A percentile compares a stretch with the other conserved stretches of the same genome.
Conservation (phyloP, 176 grass and related monocot species). For the Pharus latifolius region DNA sequence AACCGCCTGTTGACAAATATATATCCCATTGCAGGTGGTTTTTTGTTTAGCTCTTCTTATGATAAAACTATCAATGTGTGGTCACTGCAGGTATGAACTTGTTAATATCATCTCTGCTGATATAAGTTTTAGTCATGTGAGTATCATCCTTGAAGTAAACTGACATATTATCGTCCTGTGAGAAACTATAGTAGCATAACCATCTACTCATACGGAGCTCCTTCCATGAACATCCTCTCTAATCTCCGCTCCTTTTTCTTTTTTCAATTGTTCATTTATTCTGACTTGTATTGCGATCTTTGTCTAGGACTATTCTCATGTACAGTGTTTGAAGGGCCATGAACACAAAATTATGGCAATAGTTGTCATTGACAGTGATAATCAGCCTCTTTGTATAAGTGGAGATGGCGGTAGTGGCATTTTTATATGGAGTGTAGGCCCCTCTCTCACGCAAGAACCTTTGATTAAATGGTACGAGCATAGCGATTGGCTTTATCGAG, state of each 20-base stretch:
- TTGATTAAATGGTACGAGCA: constrained; percentile 88
- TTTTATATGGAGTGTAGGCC: constrained; percentile 57
- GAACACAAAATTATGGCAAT: constrained; percentile 78
- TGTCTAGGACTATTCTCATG: constrained; percentile 78
- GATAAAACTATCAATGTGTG: constrained; percentile 96
- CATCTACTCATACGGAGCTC: too few relatives aligned
- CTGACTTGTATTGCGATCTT: constrained; percentile 6
- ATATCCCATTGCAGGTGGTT: constrained; percentile 44
- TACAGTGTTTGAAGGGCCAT: constrained; percentile 68
- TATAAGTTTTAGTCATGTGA: not conserved
- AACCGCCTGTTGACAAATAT: not conserved
- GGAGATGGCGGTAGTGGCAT: constrained; percentile 84
- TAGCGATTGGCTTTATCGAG: constrained; percentile 82
- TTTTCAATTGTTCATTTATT: not conserved
- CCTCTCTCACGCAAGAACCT: constrained; percentile 27
- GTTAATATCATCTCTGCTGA: constrained; percentile 7
- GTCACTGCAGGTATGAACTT: constrained; percentile 66
- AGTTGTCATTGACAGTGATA: constrained; percentile 32
- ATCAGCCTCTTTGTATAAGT: constrained; percentile 59
- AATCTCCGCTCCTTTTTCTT: not conserved
- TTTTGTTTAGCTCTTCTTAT: constrained; percentile 95
- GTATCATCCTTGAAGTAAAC: constrained; percentile 10
- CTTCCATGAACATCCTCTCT: not conserved
- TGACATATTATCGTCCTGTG: not conserved
- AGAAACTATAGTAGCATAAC: constrained; percentile 1